phyloP scores from a whole-genome alignment of 2,329 filamentous ascomycete genomes.

The Penicillium sp. region DNA sequence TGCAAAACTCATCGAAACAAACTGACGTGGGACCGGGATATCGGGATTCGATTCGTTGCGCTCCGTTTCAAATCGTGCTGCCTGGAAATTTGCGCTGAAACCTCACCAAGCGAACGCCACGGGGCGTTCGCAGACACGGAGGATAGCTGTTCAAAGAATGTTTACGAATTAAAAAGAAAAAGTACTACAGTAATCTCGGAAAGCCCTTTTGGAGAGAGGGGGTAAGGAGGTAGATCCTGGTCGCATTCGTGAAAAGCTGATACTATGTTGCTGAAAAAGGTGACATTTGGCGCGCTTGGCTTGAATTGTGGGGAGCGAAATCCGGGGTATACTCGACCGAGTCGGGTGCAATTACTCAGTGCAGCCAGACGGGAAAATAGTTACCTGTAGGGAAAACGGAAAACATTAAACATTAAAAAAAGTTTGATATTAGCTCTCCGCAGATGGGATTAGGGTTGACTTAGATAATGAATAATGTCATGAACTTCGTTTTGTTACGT shows the following conservation, averaged over 20 bases:
- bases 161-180: neutral
- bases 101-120: conserved; percentile 10
- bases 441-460: neutral
- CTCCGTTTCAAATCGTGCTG: conserved; percentile 16
- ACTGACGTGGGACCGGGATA: conserved; percentile 3
- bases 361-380: conserved; percentile 2
- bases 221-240: neutral
- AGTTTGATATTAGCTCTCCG: neutral
- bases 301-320: conserved; percentile 5
- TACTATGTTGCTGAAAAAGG: conserved; percentile 3
- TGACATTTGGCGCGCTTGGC: conserved; percentile 17
- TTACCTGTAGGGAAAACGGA: neutral
- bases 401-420: neutral
- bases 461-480: neutral
- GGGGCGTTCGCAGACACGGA: neutral
- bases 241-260: neutral
- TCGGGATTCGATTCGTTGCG: conserved; percentile 1
- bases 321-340: conserved; percentile 8
- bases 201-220: neutral
- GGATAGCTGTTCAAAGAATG: neutral
- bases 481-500: neutral
- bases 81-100: conserved; percentile 10
- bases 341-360: conserved; percentile 8
- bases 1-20: neutral
- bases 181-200: neutral